Evolutionary conservation across 2,329 filamentous ascomycete species (phyloP), one percentile per base, ranked within the genome.

Genomic region (Fusarium buxicola): DNA sequence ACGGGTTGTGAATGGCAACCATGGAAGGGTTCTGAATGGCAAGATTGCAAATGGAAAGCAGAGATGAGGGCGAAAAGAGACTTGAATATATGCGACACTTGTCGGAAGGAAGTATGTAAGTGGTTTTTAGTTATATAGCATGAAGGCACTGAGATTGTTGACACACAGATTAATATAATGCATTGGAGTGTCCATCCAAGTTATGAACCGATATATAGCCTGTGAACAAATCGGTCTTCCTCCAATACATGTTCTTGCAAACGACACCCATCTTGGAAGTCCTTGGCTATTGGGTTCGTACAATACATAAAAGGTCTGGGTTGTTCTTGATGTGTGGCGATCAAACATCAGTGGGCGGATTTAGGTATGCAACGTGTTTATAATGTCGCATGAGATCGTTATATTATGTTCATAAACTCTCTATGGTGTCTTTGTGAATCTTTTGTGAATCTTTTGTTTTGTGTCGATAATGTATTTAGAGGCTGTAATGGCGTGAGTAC

Each of bases 1-100:
- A 27, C 44, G 46, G 7, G 32, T 60, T 8, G 56, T 72, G 15
- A 73, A 74, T 44, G 64, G 69, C 15, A 68, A 66, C 18, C 50
- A 65, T 18, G 41, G 39, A 13, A 72, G 69, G 7, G 30, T 60
- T 8, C 55, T 72, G 15, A 73, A 74, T 44, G 64, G 69, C n/a
- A 68, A 66, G 16, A 6, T 21, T 21, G 21, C 21, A 6, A 50
- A 65, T 18, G 41, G 39, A 13, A 72, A 69, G 34, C 60, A 60
- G 28, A 43, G 41, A 32, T 60, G 39, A 66, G 46, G 45, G 21
- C 16, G 9, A 36, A 46, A 30, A 45, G 30, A 21, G 6, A 38
- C 16, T 15, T 30, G 5, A 39, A 15, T 28, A 11, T 39, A 9
- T 38, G 8, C 11, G 12, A 27, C 32, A 8, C 35, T n/a, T 30